Percentiles rank a stretch among this genome's conserved stretches.
Evolutionary conservation across 306 rosid genomes (phyloP).

Genomic region (Castanea sativa): DNA sequence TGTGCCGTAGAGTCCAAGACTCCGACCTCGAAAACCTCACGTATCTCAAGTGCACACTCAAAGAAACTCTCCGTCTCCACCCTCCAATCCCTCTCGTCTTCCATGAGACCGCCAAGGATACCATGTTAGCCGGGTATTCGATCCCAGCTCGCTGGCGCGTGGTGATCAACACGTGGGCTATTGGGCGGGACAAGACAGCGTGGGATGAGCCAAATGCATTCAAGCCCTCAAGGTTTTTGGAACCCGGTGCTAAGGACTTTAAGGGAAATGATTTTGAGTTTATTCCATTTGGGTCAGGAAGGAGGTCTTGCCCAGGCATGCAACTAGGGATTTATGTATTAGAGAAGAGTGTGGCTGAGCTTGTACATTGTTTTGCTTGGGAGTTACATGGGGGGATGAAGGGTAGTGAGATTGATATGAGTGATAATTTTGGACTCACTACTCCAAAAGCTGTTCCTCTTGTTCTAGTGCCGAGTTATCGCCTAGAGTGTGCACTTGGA

Average conservation of each 20-base stretch:
- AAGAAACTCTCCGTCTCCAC: slow-evolving; percentile 57
- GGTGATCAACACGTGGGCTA: slow-evolving; percentile 51
- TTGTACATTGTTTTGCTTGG: slow-evolving; percentile 54
- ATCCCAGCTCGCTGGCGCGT: slow-evolving; percentile 40
- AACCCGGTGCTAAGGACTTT: slow-evolving; percentile 34
- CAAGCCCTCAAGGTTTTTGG: slow-evolving; percentile 43
- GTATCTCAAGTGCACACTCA: slow-evolving; percentile 35
- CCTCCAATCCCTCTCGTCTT: slow-evolving; percentile 60
- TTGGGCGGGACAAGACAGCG: slow-evolving; percentile 33
- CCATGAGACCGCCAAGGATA: slow-evolving; percentile 42
- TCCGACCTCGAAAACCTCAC: slow-evolving; percentile 35
- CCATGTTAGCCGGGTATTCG: slow-evolving; percentile 28
- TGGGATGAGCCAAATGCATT: slow-evolving; percentile 51
- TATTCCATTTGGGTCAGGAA: slow-evolving; percentile 55
- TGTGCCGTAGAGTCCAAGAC: slow-evolving; percentile 34
- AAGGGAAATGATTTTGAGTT: slow-evolving; percentile 54
- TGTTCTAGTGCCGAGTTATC: slow-evolving; percentile 35
- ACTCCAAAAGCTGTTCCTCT: slow-evolving; percentile 42
- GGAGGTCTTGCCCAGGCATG: slow-evolving; percentile 59
- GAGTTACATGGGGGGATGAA: slow-evolving; percentile 46
- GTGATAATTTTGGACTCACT: slow-evolving; percentile 54
- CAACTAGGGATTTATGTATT: slow-evolving; percentile 48
- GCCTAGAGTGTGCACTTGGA: no score
- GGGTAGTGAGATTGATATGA: slow-evolving; percentile 48
- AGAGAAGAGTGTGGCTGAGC: slow-evolving; percentile 43